Conservation (phyloP, 495 filamentous ascomycete genomes). For the Hypoxylon fuscum region DNA sequence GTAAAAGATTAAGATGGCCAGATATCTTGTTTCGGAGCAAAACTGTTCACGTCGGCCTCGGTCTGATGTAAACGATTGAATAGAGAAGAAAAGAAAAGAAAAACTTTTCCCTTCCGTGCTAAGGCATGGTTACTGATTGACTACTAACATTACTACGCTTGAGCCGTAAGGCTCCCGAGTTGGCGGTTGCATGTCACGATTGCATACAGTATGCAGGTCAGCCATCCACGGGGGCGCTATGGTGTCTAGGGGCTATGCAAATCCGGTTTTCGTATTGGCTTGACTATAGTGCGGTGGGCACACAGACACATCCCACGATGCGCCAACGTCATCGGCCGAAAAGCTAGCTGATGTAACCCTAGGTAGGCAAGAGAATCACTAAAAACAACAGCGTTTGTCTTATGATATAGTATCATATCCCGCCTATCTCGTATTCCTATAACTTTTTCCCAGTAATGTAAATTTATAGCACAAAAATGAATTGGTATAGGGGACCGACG, state of each 20-base stretch:
- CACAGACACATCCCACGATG: conserved; percentile 25
- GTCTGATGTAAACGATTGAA: too few relatives aligned
- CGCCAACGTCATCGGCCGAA: conserved; percentile 50
- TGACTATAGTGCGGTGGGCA: conserved; percentile 30
- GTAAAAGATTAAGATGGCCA: too few relatives aligned
- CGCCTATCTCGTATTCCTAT: conserved; percentile 9
- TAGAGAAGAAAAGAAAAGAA: too few relatives aligned
- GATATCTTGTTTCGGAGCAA: too few relatives aligned
- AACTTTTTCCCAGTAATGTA: conserved; percentile 39
- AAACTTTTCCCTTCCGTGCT: too few relatives aligned
- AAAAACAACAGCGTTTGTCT: conserved; percentile 29
- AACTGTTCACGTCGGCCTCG: too few relatives aligned
- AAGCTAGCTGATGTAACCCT: conserved; percentile 34
- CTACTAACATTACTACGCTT: not conserved
- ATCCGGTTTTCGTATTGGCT: conserved; percentile 49
- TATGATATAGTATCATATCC: conserved; percentile 38
- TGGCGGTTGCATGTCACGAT: conserved; percentile 37
- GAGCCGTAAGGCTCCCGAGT: conserved; percentile 18
- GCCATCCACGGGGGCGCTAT: conserved; percentile 32
- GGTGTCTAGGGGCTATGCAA: conserved; percentile 39
- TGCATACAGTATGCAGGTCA: conserved; percentile 43
- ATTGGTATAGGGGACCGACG: conserved; percentile 42
- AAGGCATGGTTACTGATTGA: conserved; percentile 1
- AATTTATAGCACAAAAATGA: conserved; percentile 46
- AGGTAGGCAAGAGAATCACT: conserved; percentile 32